Percentiles rank a stretch among this genome's conserved stretches.
Conservation (phyloP, 2,329 filamentous ascomycete species). For the Ustulina deusta region DNA sequence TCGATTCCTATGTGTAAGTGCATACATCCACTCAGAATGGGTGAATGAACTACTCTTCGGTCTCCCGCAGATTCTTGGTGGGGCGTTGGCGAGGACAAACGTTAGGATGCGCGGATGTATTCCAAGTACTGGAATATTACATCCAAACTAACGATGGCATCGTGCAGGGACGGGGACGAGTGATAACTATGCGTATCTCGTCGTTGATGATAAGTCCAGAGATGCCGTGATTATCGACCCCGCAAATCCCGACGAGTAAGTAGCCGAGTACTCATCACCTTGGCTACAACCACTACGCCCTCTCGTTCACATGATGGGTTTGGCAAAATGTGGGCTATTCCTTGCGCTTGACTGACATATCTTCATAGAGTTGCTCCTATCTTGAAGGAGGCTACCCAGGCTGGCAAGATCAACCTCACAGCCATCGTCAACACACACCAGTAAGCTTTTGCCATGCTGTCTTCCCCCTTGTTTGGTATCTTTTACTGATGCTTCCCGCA, state of each 20-base stretch:
- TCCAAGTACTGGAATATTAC: neutral
- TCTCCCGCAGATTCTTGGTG: neutral
- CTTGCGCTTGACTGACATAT: constrained; percentile 21
- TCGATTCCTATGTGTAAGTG: constrained; percentile 88
- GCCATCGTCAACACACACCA: constrained; percentile 98
- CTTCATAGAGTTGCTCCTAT: constrained; percentile 68
- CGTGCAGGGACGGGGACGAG: constrained; percentile 76
- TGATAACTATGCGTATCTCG: constrained; percentile 88
- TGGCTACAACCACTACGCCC: neutral
- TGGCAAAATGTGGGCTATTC: too few species aligned
- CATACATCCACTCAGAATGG: constrained; percentile 28
- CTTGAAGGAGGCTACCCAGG: constrained; percentile 78
- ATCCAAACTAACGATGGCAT: constrained; percentile 23
- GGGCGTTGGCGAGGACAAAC: neutral
- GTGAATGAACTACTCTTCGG: neutral
- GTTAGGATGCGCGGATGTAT: neutral
- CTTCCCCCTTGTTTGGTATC: neutral
- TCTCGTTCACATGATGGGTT: neutral
- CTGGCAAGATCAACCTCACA: constrained; percentile 81
- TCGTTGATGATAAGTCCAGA: constrained; percentile 81
- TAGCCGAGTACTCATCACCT: neutral
- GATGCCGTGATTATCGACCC: constrained; percentile 85
- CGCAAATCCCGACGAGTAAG: constrained; percentile 81
- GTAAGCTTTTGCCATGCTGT: constrained; percentile 64
- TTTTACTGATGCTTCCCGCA: constrained; percentile 53